These are phyloP conservation scores for Xylariaceae sp. DNA, from an alignment of 2,329 filamentous ascomycete genomes.

Conservation along the genomic window DNA sequence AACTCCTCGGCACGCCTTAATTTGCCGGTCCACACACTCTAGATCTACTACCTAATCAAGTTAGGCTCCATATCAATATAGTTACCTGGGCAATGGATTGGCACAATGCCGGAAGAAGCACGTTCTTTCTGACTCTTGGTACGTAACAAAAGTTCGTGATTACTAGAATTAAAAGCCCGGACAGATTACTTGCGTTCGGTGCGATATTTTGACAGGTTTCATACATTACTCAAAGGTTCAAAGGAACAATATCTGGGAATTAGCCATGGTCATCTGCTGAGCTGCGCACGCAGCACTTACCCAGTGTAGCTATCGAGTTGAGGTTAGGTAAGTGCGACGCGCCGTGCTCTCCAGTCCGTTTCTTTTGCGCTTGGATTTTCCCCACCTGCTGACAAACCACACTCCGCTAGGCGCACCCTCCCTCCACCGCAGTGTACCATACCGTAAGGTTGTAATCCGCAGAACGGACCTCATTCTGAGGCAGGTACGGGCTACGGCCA, in stretches of 20 bases:
- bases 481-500: neutral
- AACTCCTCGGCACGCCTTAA: neutral
- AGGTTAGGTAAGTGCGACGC: too few species aligned
- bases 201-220: neutral
- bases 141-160: neutral
- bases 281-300: neutral
- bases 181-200: neutral
- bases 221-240: neutral
- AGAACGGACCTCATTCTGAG: neutral
- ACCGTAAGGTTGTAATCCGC: neutral
- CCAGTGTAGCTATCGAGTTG: neutral
- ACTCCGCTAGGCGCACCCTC: neutral
- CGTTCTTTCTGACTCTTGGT: too few species aligned
- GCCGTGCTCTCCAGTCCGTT: too few species aligned
- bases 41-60: neutral
- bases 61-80: neutral
- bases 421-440: neutral
- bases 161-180: neutral
- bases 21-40: neutral
- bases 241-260: neutral
- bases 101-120: neutral
- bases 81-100: neutral
- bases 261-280: neutral
- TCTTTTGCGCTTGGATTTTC: neutral
- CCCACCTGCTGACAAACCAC: slow-evolving; percentile 17